phyloP scores from a whole-genome alignment of 768 basidiomycete species.

The Pleurotus djamor region DNA sequence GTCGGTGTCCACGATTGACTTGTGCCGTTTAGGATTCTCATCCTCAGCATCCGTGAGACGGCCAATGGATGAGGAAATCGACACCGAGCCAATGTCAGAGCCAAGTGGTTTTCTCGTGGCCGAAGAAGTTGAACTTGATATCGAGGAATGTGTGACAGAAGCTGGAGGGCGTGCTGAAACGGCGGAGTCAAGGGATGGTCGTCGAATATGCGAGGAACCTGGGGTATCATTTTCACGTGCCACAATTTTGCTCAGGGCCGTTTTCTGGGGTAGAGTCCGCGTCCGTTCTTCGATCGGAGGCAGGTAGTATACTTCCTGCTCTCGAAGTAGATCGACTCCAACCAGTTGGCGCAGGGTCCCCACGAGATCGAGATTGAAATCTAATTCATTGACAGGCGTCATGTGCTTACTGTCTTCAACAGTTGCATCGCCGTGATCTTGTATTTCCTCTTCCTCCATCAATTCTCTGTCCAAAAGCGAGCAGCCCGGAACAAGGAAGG shows the following conservation, averaged over 20 bases:
- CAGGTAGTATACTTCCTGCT: slow-evolving; percentile 65
- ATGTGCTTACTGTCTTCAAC: slow-evolving; percentile 45
- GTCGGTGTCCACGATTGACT: neutral
- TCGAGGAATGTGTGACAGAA: slow-evolving; percentile 11
- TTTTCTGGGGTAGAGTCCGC: slow-evolving; percentile 19
- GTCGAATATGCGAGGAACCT: slow-evolving; percentile 8
- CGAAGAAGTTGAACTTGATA: slow-evolving; percentile 16
- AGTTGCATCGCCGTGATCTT: slow-evolving; percentile 58
- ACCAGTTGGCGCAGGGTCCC: slow-evolving; percentile 59
- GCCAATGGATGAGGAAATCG: neutral
- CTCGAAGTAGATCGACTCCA: slow-evolving; percentile 61
- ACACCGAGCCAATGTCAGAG: neutral
- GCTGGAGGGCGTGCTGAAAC: slow-evolving; percentile 19
- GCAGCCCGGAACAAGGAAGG: slow-evolving; percentile 69
- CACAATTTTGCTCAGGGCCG: slow-evolving; percentile 11
- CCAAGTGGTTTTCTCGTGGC: neutral
- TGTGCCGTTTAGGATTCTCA: neutral
- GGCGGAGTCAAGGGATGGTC: slow-evolving; percentile 14
- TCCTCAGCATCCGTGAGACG: neutral
- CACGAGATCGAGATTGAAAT: slow-evolving; percentile 51
- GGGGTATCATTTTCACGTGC: slow-evolving; percentile 7
- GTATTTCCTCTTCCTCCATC: slow-evolving; percentile 58
- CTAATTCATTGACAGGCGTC: slow-evolving; percentile 48
- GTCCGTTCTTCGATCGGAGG: slow-evolving; percentile 42
- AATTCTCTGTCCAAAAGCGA: slow-evolving; percentile 55